These are phyloP conservation scores for Ajuga chamaepitys DNA, from an alignment of 257 asterid genomes.

Conservation along the genomic window DNA sequence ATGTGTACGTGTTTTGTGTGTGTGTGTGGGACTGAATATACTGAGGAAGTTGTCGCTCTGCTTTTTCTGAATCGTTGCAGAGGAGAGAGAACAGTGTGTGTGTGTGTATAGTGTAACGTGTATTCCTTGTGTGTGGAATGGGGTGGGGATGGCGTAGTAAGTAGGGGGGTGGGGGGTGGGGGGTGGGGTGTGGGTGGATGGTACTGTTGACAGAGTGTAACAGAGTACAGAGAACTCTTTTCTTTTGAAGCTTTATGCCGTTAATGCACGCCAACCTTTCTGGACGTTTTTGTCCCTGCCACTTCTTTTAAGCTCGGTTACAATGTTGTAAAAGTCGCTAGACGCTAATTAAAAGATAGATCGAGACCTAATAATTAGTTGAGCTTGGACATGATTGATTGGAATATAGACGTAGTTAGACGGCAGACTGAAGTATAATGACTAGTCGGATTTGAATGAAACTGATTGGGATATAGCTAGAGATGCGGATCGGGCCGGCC, in stretches of 20 bases:
- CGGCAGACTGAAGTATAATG: too few relatives aligned
- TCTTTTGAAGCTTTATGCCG: constrained; percentile 39
- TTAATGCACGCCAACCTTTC: constrained; percentile 46
- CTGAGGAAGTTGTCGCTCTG: constrained; percentile 60
- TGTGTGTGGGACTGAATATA: constrained; percentile 29
- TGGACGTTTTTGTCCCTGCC: constrained; percentile 36
- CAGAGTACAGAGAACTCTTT: constrained; percentile 20
- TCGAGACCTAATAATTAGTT: too few relatives aligned
- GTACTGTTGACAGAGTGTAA: constrained; percentile 34
- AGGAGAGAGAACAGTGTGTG: constrained; percentile 31
- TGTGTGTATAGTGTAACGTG: constrained; percentile 19
- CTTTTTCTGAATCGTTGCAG: constrained; percentile 37
- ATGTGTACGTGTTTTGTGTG: neutral
- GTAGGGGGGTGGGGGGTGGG: constrained; percentile 21
- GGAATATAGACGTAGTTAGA: too few relatives aligned
- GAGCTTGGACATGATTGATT: too few relatives aligned
- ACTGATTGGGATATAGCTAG: too few relatives aligned
- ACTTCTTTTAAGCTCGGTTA: neutral
- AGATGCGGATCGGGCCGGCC: too few relatives aligned
- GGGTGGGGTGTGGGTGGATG: constrained; percentile 20
- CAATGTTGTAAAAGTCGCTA: too few relatives aligned
- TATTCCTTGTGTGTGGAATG: constrained; percentile 12
- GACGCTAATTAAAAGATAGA: too few relatives aligned
- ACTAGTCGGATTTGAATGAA: too few relatives aligned
- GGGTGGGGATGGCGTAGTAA: constrained; percentile 10